Conservation (phyloP, 805 yeast species). For the Millerozyma miso region DNA sequence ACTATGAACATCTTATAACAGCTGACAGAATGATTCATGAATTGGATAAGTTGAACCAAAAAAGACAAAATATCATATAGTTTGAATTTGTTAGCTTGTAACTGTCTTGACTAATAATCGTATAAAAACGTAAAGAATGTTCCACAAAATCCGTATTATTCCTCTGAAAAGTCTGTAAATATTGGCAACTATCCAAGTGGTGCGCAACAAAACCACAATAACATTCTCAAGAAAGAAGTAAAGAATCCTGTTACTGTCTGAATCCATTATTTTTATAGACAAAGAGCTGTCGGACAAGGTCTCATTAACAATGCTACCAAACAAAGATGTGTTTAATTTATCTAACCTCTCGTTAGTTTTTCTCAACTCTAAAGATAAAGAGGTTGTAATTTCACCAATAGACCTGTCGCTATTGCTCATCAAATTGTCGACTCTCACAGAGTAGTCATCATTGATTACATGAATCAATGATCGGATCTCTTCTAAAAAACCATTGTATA, state of each 20-base stretch:
- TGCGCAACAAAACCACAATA: conserved; percentile 49
- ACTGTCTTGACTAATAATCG: conserved; percentile 1
- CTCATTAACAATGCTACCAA: conserved; percentile 18
- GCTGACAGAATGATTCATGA: conserved; percentile 20
- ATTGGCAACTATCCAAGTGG: conserved; percentile 56
- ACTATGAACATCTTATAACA: conserved; percentile 17
- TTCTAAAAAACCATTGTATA: conserved; percentile 28
- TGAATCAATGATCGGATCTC: conserved; percentile 34
- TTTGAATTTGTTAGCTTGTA: neutral
- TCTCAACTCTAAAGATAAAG: conserved; percentile 58
- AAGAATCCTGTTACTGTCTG: conserved; percentile 30
- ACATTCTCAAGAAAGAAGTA: conserved; percentile 48
- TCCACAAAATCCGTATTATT: conserved; percentile 19
- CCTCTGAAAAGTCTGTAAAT: conserved; percentile 34
- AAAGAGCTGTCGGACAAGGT: conserved; percentile 10
- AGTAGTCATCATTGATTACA: conserved; percentile 39
- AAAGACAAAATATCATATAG: conserved; percentile 2
- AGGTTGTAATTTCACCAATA: conserved; percentile 70
- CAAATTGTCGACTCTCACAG: conserved; percentile 55
- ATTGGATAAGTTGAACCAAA: conserved; percentile 12
- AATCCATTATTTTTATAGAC: conserved; percentile 22
- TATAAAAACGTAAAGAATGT: conserved; percentile 8
- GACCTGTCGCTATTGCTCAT: conserved; percentile 63
- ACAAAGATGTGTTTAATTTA: conserved; percentile 32
- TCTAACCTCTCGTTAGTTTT: conserved; percentile 48